Base-by-base conservation (phyloP, 371 early-diverging fungal genomes). In the Rhizoclosmatium hyalinum region DNA sequence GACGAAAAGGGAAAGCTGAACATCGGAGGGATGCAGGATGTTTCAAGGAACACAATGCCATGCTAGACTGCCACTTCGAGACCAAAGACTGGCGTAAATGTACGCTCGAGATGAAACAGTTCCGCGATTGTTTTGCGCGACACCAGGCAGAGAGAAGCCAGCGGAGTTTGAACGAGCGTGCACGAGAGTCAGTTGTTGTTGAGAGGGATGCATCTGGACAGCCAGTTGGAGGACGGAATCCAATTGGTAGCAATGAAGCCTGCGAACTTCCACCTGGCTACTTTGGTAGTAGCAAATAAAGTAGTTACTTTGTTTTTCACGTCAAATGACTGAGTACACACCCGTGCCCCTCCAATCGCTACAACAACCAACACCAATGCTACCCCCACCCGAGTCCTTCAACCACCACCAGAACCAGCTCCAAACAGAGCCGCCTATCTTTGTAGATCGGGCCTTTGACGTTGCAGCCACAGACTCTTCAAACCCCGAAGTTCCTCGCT, bases 61-160 rank as follows among this genome's bases (percentile, higher is more conserved):
- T 94, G 44, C 92, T 91, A 72, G 71, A 90, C 65, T 94, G 95
- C 80, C 90, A 89, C 79, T 87, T 83, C 46, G 92, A 92, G 58
- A 92, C 87, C 42, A 89, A 90, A 67, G 95, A 94, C 76, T 94
- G 93, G 93, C 83, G 95, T 24, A 66, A 83, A 57, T 94, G 95
- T 77, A 77, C 85, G 74, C 84, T 83, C 19, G 93, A 92, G 75
- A 92, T 94, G 92, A 70, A 81, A 21, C 85, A 82, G 44, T 94
- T 94, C 77, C 84, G 88, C 56, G 86, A 84, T 43, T 94, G 95
- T 61, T 77, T 75, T 45, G 70, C 21, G 65, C n/a, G 19, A 10
- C 74, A 78, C 44, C 19, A 74, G 32, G 10, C 43, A 3, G 53
- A 65, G 50, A 21, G 72, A 55, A 10, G 21, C 8, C 68, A 55